A percentile compares a stretch with the other conserved stretches of the same genome.
These are phyloP conservation scores for Colletotrichum godetiae DNA, from an alignment of 2,329 filamentous ascomycete genomes.

Conservation along the genomic window DNA sequence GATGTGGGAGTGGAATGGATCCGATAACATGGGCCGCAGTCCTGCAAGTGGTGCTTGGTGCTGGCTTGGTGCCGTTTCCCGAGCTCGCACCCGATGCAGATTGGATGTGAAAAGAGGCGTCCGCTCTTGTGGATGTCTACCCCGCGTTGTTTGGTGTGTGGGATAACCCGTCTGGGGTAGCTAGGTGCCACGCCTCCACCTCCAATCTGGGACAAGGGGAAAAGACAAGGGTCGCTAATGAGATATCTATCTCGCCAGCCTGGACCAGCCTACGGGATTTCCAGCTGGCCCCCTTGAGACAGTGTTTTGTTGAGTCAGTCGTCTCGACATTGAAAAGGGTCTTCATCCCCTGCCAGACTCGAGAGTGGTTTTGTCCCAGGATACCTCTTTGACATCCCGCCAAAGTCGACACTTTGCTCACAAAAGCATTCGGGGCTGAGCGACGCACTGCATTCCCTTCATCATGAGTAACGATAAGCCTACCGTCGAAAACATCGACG, in stretches of 20 bases:
- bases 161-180: slow-evolving; percentile 24
- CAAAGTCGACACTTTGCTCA: slow-evolving; percentile 7
- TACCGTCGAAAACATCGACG: slow-evolving; percentile 20
- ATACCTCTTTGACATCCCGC: background rate
- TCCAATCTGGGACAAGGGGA: background rate
- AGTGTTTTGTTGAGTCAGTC: background rate
- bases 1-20: slow-evolving; percentile 3
- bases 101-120: slow-evolving; percentile 1
- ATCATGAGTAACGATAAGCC: slow-evolving; percentile 23
- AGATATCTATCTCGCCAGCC: slow-evolving; percentile 4
- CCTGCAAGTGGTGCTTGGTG: background rate
- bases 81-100: slow-evolving; percentile 20
- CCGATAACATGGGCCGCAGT: slow-evolving; percentile 3
- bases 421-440: slow-evolving; percentile 1
- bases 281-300: background rate
- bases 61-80: slow-evolving; percentile 1
- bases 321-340: background rate
- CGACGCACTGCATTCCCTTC: background rate
- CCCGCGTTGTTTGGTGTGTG: slow-evolving; percentile 22
- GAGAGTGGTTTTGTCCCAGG: background rate
- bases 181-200: slow-evolving; percentile 5
- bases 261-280: background rate
- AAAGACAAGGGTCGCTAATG: background rate
- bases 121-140: slow-evolving; percentile 24
- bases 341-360: background rate